A percentile compares a stretch with the other conserved stretches of the same genome.
These are phyloP conservation scores for Blastomyces gilchristii DNA, from an alignment of 2,329 filamentous ascomycete genomes.

Conservation along the genomic window DNA sequence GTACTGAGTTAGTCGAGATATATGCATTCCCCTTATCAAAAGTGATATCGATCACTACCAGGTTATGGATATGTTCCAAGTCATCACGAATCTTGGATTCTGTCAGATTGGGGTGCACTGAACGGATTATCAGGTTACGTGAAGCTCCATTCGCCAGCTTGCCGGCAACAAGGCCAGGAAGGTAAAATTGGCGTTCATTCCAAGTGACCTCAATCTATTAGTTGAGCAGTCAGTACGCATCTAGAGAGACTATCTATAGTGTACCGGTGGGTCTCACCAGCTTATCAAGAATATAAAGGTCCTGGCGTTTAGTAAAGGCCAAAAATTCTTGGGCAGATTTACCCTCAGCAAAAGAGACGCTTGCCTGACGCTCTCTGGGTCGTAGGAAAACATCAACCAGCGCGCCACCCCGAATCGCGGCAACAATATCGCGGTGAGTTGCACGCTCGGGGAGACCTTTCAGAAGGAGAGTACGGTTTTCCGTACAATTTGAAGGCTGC, in stretches of 20 bases:
- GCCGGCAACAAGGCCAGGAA: conserved; percentile 52
- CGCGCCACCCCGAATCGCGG: conserved; percentile 57
- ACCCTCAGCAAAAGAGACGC: conserved; percentile 59
- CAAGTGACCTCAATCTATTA: conserved; percentile 56
- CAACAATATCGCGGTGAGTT: conserved; percentile 56
- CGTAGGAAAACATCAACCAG: conserved; percentile 60
- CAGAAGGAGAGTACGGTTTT: conserved; percentile 43
- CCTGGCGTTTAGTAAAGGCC: conserved; percentile 52
- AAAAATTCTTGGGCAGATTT: conserved; percentile 55
- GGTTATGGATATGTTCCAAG: conserved; percentile 71
- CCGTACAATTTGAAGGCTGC: conserved; percentile 13
- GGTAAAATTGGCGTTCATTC: conserved; percentile 59
- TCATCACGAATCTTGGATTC: conserved; percentile 58
- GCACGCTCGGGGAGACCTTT: conserved; percentile 51
- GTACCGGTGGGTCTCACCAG: conserved; percentile 42
- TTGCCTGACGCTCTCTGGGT: conserved; percentile 48
- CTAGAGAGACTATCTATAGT: neutral
- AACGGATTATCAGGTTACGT: conserved; percentile 61
- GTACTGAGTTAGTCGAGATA: conserved; percentile 67
- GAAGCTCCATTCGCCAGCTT: conserved; percentile 58
- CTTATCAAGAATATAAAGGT: conserved; percentile 59
- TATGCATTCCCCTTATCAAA: conserved; percentile 52
- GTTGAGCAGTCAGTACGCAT: conserved; percentile 13
- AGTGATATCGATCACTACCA: conserved; percentile 57
- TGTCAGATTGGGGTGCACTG: conserved; percentile 49